Percentiles rank a stretch among this genome's conserved stretches.
Conservation (phyloP, 176 grass and related monocot species). For the Musa schizocarpa region DNA sequence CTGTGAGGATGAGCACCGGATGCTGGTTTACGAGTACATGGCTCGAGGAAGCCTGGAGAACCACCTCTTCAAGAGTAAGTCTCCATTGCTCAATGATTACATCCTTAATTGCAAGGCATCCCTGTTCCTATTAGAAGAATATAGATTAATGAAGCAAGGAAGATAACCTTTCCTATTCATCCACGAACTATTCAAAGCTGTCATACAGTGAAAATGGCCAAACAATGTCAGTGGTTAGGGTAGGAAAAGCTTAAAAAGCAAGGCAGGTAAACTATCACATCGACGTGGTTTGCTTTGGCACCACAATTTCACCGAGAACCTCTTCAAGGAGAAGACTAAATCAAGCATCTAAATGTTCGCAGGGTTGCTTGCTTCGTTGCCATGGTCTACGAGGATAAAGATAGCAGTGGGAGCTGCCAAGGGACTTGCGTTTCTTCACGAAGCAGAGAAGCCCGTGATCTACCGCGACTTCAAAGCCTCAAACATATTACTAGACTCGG, state of each 20-base stretch:
- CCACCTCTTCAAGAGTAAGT: constrained; percentile 86
- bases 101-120: constrained; percentile 2
- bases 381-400: constrained; percentile 69
- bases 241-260: background rate
- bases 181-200: no score
- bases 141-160: background rate
- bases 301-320: background rate
- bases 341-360: background rate
- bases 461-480: constrained; percentile 96
- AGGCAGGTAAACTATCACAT: background rate
- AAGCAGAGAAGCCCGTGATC: constrained; percentile 66
- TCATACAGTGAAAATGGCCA: no score
- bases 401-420: constrained; percentile 65
- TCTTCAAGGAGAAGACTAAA: background rate
- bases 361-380: constrained; percentile 38
- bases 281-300: background rate
- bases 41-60: constrained; percentile 60
- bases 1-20: constrained; percentile 63
- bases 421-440: constrained; percentile 88
- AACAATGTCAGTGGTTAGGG: no score
- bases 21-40: constrained; percentile 92
- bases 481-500: constrained; percentile 69
- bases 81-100: background rate
- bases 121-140: background rate
- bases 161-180: background rate